Percentiles rank a stretch among this genome's conserved stretches.
These are phyloP conservation scores for Cryptococcus deneoformans DNA, from an alignment of 1,284 basidiomycete species.

Conservation along the genomic window DNA sequence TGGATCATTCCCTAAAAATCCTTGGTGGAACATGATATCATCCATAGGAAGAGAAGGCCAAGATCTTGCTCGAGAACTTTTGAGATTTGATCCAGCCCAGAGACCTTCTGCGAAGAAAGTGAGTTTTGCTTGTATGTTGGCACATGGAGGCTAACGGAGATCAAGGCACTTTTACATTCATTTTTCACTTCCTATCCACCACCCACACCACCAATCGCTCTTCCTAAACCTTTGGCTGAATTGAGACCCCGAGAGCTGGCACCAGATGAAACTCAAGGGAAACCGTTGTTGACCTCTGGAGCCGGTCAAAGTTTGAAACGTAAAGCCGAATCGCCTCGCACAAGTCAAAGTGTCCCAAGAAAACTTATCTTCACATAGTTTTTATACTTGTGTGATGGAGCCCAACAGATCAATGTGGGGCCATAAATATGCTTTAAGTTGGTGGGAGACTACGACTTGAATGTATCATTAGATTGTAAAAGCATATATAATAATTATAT, in stretches of 20 bases:
- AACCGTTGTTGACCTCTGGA: slow-evolving; percentile 21
- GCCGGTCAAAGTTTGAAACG: slow-evolving; percentile 25
- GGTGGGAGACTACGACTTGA: no score
- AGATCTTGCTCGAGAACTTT: slow-evolving; percentile 73
- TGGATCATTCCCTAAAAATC: slow-evolving; percentile 71
- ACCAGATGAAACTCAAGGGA: slow-evolving; percentile 42
- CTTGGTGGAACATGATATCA: slow-evolving; percentile 69
- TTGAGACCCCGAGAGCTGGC: slow-evolving; percentile 43
- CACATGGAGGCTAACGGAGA: not conserved
- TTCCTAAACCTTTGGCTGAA: slow-evolving; percentile 47
- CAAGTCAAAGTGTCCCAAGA: slow-evolving; percentile 12
- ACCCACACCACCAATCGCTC: slow-evolving; percentile 39
- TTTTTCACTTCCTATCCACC: slow-evolving; percentile 43
- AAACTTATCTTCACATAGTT: slow-evolving; percentile 18
- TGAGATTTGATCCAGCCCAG: slow-evolving; percentile 81
- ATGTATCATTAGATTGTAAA: no score
- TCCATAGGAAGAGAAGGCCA: slow-evolving; percentile 85
- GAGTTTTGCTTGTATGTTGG: slow-evolving; percentile 26
- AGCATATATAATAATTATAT: no score
- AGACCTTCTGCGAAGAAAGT: slow-evolving; percentile 80
- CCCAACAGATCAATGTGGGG: no score
- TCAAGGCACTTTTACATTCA: slow-evolving; percentile 41
- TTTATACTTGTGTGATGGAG: not conserved
- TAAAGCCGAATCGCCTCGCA: slow-evolving; percentile 36
- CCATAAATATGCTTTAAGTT: no score